These are phyloP conservation scores for Candida gigantensis DNA, from an alignment of 1,139 yeast genomes.

Conservation along the genomic window DNA sequence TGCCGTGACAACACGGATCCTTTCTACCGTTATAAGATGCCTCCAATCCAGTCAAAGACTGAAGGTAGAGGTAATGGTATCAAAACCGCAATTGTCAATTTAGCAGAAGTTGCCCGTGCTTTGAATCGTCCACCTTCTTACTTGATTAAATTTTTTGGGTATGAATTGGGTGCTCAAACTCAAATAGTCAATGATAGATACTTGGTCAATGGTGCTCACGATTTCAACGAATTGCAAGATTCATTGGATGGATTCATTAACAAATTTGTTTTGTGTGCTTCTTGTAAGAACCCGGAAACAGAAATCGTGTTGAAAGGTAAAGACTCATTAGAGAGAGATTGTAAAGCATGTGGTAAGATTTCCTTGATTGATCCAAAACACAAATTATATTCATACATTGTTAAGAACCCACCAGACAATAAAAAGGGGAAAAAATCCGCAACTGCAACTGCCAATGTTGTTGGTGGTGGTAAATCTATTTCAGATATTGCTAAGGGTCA, in stretches of 20 bases:
- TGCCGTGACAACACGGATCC: constrained; percentile 98
- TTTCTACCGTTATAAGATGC: constrained; percentile 99
- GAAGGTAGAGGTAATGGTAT: constrained; percentile 99
- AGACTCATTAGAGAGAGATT: constrained; percentile 81
- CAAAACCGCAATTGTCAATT: constrained; percentile 89
- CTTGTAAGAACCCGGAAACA: constrained; percentile 97
- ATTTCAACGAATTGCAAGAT: constrained; percentile 87
- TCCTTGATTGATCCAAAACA: constrained; percentile 83
- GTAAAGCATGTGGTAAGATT: constrained; percentile 98
- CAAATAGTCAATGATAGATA: constrained; percentile 75
- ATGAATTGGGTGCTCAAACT: constrained; percentile 97
- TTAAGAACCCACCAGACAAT: constrained; percentile 87
- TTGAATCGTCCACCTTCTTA: constrained; percentile 90
- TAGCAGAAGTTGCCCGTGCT: constrained; percentile 92
- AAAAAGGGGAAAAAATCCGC: constrained; percentile 66
- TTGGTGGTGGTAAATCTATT: constrained; percentile 83
- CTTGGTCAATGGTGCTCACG: constrained; percentile 94
- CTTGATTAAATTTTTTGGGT: constrained; percentile 91
- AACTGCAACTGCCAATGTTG: constrained; percentile 88
- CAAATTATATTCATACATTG: constrained; percentile 80
- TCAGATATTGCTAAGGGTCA: constrained; percentile 72
- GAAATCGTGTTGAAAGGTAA: constrained; percentile 81
- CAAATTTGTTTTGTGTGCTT: constrained; percentile 90
- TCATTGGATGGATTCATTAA: constrained; percentile 89
- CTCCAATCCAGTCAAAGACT: constrained; percentile 92